Evolutionary conservation across 345 rosid genomes (phyloP).

Genomic region (Citropsis articulata): DNA sequence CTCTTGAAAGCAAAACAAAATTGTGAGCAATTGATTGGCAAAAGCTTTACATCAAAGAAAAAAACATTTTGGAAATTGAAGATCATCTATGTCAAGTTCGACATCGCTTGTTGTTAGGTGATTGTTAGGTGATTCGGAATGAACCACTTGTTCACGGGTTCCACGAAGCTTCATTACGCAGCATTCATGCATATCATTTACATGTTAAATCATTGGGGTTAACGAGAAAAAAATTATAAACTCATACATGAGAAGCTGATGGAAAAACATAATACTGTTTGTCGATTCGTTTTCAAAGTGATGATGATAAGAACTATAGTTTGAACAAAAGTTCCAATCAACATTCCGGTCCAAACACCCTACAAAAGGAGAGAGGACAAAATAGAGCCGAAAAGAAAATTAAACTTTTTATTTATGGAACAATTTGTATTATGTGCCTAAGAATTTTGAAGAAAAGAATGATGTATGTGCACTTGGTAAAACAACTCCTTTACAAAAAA

Average conservation of each 20-base stretch:
- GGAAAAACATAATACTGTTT: slow-evolving; percentile 40
- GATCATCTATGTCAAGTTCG: background rate
- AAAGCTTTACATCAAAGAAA: background rate
- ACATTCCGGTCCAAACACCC: slow-evolving; percentile 91
- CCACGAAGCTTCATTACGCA: background rate
- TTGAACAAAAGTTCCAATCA: slow-evolving; percentile 64
- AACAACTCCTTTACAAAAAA: background rate
- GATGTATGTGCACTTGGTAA: background rate
- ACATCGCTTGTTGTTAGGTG: background rate
- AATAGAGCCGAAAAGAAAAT: background rate
- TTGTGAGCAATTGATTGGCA: background rate
- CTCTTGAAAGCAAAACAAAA: background rate
- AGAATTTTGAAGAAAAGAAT: background rate
- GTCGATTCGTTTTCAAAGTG: slow-evolving; percentile 69
- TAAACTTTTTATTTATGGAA: background rate
- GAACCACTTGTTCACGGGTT: slow-evolving; percentile 7
- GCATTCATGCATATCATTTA: background rate
- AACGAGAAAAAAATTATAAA: fast-evolving
- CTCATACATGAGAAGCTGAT: background rate
- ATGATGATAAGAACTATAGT: slow-evolving; percentile 54
- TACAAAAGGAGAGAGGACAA: slow-evolving; percentile 5
- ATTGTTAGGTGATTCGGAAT: slow-evolving; percentile 3
- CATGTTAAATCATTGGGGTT: background rate
- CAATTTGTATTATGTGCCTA: background rate
- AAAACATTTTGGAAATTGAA: background rate